Evolutionary conservation across 495 filamentous ascomycete species (phyloP).

Genomic region (Halenospora varia): DNA sequence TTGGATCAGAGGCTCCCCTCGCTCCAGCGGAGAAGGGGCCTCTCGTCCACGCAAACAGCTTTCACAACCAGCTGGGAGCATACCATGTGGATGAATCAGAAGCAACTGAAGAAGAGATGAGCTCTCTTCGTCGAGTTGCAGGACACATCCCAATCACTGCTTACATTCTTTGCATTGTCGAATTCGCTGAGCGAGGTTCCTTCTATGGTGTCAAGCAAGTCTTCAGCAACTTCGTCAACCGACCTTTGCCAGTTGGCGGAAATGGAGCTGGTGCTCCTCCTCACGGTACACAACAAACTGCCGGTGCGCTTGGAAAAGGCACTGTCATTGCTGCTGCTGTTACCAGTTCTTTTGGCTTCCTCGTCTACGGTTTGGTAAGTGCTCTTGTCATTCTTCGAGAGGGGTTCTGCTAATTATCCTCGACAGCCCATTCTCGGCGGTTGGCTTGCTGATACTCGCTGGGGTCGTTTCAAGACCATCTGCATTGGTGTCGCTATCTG

Average conservation of each 20-base stretch:
- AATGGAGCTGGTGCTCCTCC: conserved; percentile 60
- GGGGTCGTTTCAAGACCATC: conserved; percentile 58
- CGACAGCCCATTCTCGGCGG: conserved; percentile 47
- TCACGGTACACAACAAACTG: conserved; percentile 29
- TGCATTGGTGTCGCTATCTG: conserved; percentile 57
- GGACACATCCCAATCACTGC: conserved; percentile 58
- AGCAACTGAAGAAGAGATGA: conserved; percentile 52
- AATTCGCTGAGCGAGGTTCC: conserved; percentile 73
- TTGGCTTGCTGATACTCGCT: conserved; percentile 51
- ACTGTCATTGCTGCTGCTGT: conserved; percentile 56
- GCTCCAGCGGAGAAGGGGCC: neutral
- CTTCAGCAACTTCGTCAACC: conserved; percentile 66
- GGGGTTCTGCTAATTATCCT: neutral
- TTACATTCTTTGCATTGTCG: conserved; percentile 60
- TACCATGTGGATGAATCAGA: conserved; percentile 13
- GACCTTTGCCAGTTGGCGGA: conserved; percentile 53
- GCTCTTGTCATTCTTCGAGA: neutral
- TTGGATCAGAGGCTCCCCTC: neutral
- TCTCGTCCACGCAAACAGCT: neutral
- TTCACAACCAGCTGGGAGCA: neutral
- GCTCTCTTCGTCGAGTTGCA: conserved; percentile 51
- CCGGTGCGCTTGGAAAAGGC: conserved; percentile 63
- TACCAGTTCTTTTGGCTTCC: conserved; percentile 51
- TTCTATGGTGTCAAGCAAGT: conserved; percentile 73
- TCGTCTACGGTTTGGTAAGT: conserved; percentile 43